phyloP scores from a whole-genome alignment of 495 filamentous ascomycete genomes.

The Penicillium canescens region DNA sequence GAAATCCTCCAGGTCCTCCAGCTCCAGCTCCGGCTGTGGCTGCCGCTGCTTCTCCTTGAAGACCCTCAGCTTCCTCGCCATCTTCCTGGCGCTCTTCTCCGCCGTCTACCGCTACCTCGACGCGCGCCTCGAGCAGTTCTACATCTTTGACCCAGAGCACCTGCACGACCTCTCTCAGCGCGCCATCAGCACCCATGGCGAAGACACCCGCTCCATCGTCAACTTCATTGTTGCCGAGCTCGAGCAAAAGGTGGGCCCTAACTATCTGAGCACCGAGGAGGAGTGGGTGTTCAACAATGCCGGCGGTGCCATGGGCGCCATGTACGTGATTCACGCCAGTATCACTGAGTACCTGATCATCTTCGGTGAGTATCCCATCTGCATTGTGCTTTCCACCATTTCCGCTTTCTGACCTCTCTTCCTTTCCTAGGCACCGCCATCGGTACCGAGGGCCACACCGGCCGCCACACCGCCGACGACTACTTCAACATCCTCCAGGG shows the following conservation, averaged over 20 bases:
- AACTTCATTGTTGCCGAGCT: constrained; percentile 57
- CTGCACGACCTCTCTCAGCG: constrained; percentile 67
- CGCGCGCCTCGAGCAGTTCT: constrained; percentile 69
- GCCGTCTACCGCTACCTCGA: constrained; percentile 65
- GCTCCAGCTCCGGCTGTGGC: constrained; percentile 20
- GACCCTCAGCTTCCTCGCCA: constrained; percentile 55
- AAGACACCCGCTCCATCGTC: constrained; percentile 69
- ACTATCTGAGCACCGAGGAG: constrained; percentile 44
- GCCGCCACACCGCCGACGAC: constrained; percentile 85
- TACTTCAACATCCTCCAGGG: constrained; percentile 88
- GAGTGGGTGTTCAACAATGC: constrained; percentile 65
- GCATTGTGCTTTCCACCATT: neutral
- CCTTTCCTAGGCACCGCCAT: constrained; percentile 65
- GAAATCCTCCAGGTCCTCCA: constrained; percentile 21
- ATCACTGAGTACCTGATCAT: constrained; percentile 82
- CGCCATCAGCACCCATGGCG: constrained; percentile 65
- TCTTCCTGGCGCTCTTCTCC: constrained; percentile 60
- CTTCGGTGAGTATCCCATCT: constrained; percentile 52
- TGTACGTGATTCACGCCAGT: constrained; percentile 88
- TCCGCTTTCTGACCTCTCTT: constrained; percentile 2
- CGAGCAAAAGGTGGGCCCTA: constrained; percentile 36
- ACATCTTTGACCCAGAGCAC: constrained; percentile 69
- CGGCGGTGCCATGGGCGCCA: constrained; percentile 83
- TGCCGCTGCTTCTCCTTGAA: constrained; percentile 31
- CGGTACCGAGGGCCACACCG: constrained; percentile 84